Evolutionary conservation across 2,329 filamentous ascomycete species (phyloP).

Genomic region (Cercospora berteroae): DNA sequence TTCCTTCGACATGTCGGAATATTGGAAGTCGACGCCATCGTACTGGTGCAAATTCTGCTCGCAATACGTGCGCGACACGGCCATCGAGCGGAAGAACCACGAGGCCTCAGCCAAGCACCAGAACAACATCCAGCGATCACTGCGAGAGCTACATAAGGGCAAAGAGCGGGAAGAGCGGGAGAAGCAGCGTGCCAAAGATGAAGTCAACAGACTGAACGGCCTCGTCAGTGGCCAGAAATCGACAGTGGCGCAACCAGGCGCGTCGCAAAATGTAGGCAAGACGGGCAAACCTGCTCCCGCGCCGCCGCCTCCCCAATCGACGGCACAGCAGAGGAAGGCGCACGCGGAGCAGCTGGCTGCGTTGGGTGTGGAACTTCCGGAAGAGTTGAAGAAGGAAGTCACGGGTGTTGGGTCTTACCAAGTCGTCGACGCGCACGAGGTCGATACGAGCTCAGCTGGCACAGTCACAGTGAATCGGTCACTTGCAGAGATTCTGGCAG

Average conservation of each 20-base stretch:
- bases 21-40: slow-evolving; percentile 96
- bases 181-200: slow-evolving; percentile 72
- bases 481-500: slow-evolving; percentile 50
- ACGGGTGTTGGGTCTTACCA: slow-evolving; percentile 90
- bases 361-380: slow-evolving; percentile 81
- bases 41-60: slow-evolving; percentile 99
- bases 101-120: slow-evolving; percentile 39
- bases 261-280: slow-evolving; percentile 16
- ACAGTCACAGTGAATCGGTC: slow-evolving; percentile 22
- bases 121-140: slow-evolving; percentile 79
- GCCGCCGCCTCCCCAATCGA: slow-evolving; percentile 39
- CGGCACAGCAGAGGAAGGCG: slow-evolving; percentile 68
- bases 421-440: slow-evolving; percentile 54
- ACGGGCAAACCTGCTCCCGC: slow-evolving; percentile 28
- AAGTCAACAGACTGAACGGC: slow-evolving; percentile 82
- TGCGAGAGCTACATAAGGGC: slow-evolving; percentile 81
- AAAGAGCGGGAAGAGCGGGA: slow-evolving; percentile 80
- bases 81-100: slow-evolving; percentile 68
- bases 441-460: slow-evolving; percentile 27
- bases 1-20: slow-evolving; percentile 74
- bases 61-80: slow-evolving; percentile 85
- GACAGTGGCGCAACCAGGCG: slow-evolving; percentile 35
- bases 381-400: slow-evolving; percentile 74
- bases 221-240: slow-evolving; percentile 56
- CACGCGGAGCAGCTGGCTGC: slow-evolving; percentile 86